Conservation (phyloP, 1,139 yeast genomes). For the Chernovozyma sophiae-reginae region DNA sequence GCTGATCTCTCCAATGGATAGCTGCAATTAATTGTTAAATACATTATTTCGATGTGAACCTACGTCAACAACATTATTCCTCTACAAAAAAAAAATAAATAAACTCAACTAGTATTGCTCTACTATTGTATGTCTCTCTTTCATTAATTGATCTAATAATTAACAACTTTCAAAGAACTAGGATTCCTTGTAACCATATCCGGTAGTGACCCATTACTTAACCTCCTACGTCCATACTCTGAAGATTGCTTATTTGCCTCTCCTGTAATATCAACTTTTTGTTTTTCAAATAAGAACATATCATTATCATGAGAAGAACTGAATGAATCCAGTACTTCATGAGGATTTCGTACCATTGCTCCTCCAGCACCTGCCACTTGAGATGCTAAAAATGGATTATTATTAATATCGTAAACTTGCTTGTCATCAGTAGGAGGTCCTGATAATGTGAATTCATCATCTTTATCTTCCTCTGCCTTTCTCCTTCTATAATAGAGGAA, state of each 20-base stretch:
- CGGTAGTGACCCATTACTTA: constrained; percentile 70
- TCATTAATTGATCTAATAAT: constrained; percentile 19
- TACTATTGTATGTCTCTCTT: background rate
- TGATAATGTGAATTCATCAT: constrained; percentile 33
- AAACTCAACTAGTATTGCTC: no score
- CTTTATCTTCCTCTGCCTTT: constrained; percentile 32
- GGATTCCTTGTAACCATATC: constrained; percentile 51
- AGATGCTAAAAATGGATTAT: constrained; percentile 19
- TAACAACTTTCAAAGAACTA: constrained; percentile 45
- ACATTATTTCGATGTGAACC: no score
- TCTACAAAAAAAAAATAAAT: no score
- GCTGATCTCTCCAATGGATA: no score
- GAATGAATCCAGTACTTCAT: constrained; percentile 18
- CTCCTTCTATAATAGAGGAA: constrained; percentile 37
- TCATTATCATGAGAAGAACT: constrained; percentile 20
- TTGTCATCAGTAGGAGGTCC: constrained; percentile 23
- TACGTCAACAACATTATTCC: no score
- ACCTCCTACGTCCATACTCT: constrained; percentile 48
- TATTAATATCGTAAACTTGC: constrained; percentile 13
- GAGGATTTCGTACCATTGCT: constrained; percentile 9
- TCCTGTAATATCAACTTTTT: constrained; percentile 15
- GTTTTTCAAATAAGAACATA: constrained; percentile 20
- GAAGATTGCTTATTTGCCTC: constrained; percentile 17
- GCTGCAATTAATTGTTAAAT: no score
- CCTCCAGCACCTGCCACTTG: constrained; percentile 11